Evolutionary conservation across 2,329 filamentous ascomycete species (phyloP), one percentile per base, ranked within the genome.

Genomic region (Aspergillus luchuensis): DNA sequence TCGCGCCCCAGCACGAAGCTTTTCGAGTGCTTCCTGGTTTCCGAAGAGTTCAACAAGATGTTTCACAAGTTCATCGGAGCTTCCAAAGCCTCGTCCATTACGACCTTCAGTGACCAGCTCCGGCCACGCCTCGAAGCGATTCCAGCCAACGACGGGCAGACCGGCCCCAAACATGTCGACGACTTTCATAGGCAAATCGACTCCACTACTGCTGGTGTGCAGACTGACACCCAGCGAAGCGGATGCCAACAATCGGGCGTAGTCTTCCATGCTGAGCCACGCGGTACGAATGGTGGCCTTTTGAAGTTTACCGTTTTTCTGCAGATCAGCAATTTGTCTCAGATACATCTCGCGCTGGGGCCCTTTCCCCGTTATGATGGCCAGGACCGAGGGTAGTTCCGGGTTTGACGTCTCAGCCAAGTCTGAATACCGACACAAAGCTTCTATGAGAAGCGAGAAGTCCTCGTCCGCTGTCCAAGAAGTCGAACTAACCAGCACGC

Each of bases 131-230:
- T 93, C 88, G 71, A 96, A 99, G 2, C 85, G 84, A 25, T 86
- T 86, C 83, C 95, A 98, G 4, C 92, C 94, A 0, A 89, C 88
- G 0, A 99, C 95, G 0, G 95, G 95, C 28, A 99, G 80, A 0
- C 94, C 95, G 0, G 93, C 90, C 2, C 95, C 95, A 74, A 99
- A 98, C 93, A 99, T 97, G 74, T 99, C 95, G 13, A 99, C 93
- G 1, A 99, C 92, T 78, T 99, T 99, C 95, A 99, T 99, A 0
- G 95, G 95, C 19, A 99, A 81, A 76, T 99, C 95, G 0, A 99
- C 92, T 1, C 95, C 95, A 2, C 92, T 97, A 66, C 91, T 96
- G 13, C 92, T 97, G 66, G 87, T 97, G 79, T 99, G 95, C 25
- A 99, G 81, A 59, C 91, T 96, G 23, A 99, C 87, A 8, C 95